Conservation (phyloP, 768 basidiomycete species). For the Mycena rosella region DNA sequence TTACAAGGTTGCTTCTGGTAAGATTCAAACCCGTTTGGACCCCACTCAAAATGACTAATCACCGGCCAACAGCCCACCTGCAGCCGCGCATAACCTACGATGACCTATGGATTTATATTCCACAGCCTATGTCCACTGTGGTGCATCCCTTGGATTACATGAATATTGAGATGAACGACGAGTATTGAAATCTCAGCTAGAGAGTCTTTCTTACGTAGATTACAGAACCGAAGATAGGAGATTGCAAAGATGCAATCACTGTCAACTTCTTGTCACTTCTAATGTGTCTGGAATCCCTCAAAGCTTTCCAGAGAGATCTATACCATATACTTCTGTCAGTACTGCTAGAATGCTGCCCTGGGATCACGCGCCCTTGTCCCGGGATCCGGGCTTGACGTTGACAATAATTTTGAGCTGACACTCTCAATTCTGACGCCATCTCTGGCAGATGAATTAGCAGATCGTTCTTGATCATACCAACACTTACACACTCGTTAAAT, state of each 20-base stretch:
- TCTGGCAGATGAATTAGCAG: constrained; percentile 5
- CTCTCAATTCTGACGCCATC: constrained; percentile 11
- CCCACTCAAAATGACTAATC: constrained; percentile 1
- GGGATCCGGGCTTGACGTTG: constrained; percentile 6
- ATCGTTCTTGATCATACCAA: constrained; percentile 6
- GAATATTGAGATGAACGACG: constrained; percentile 3
- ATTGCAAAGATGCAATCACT: not conserved
- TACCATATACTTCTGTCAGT: constrained; percentile 4
- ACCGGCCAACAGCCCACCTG: constrained; percentile 1
- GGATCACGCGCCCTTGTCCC: not conserved
- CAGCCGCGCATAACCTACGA: not conserved
- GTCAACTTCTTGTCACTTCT: too few species aligned
- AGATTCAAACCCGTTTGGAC: constrained; percentile 1
- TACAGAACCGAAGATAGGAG: not conserved
- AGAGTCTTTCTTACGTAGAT: constrained; percentile 2
- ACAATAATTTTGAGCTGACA: constrained; percentile 10
- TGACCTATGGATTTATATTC: not conserved
- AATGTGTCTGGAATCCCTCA: constrained; percentile 1
- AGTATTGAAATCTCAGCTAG: constrained; percentile 1
- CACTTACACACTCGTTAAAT: not conserved
- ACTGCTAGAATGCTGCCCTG: constrained; percentile 2
- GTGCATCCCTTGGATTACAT: constrained; percentile 1
- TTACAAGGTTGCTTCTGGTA: not conserved
- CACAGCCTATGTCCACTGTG: not conserved
- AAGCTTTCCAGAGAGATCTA: constrained; percentile 1